Evolutionary conservation across 805 yeast species (phyloP).

Genomic region (Nematodospora valgi): DNA sequence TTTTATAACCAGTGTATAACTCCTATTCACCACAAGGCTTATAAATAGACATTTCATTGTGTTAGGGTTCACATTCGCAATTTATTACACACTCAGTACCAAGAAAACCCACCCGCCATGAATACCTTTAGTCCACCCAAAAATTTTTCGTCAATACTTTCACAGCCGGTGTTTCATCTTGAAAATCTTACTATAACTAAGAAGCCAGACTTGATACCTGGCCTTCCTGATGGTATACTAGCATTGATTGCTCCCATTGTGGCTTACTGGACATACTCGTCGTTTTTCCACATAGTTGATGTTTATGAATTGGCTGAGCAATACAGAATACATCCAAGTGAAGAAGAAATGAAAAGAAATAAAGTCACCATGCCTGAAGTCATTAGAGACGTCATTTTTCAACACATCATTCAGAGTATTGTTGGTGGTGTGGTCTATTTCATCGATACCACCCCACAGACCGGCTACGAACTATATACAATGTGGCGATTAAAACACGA

Average conservation of each 20-base stretch:
- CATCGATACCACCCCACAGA: slow-evolving; percentile 54
- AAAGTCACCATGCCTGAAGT: slow-evolving; percentile 71
- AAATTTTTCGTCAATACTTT: slow-evolving; percentile 14
- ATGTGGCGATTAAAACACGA: slow-evolving; percentile 46
- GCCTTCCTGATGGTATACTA: slow-evolving; percentile 67
- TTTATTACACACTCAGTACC: too few species aligned
- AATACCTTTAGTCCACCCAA: slow-evolving; percentile 10
- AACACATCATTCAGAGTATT: slow-evolving; percentile 78
- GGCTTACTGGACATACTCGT: slow-evolving; percentile 80
- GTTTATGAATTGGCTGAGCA: slow-evolving; percentile 69
- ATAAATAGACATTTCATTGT: too few species aligned
- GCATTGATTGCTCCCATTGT: slow-evolving; percentile 74
- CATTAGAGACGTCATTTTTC: slow-evolving; percentile 74
- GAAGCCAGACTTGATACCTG: slow-evolving; percentile 31
- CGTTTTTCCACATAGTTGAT: slow-evolving; percentile 74
- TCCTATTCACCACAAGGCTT: too few species aligned
- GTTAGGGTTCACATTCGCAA: too few species aligned
- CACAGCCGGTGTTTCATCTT: slow-evolving; percentile 9
- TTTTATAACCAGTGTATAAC: too few species aligned
- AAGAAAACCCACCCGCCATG: not conserved
- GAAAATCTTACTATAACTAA: slow-evolving; percentile 4
- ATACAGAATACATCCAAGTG: slow-evolving; percentile 89
- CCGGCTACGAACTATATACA: slow-evolving; percentile 46
- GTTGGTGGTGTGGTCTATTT: slow-evolving; percentile 57
- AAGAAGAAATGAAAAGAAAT: slow-evolving; percentile 74